Conservation (phyloP, 805 yeast species). For the Candida pini region DNA sequence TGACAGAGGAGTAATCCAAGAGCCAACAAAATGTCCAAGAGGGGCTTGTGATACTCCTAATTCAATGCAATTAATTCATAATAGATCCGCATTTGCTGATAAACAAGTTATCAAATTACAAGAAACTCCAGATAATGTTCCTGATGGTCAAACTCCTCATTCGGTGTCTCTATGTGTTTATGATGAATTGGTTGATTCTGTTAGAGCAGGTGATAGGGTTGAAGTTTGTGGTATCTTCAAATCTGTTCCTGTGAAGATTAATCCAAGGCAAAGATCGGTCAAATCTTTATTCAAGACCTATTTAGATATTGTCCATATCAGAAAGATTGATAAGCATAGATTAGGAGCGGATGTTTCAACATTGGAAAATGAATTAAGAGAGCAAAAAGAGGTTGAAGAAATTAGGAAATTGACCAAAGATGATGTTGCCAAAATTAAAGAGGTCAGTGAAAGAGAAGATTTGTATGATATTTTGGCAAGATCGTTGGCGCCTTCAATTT, state of each 20-base stretch:
- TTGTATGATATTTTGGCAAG: constrained; percentile 81
- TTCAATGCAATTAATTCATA: constrained; percentile 88
- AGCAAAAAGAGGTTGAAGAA: constrained; percentile 72
- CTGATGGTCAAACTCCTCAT: constrained; percentile 98
- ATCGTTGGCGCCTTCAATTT: constrained; percentile 95
- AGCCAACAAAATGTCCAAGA: constrained; percentile 92
- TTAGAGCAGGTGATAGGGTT: constrained; percentile 94
- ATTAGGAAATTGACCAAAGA: constrained; percentile 60
- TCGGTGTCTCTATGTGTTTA: constrained; percentile 89
- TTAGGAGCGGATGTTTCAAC: constrained; percentile 78
- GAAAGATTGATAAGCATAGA: constrained; percentile 76
- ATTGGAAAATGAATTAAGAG: constrained; percentile 49
- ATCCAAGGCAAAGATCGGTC: constrained; percentile 76
- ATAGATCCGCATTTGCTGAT: constrained; percentile 89
- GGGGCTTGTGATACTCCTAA: constrained; percentile 73
- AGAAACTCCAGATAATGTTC: constrained; percentile 78
- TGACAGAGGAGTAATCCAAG: constrained; percentile 90
- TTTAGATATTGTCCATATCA: constrained; percentile 88
- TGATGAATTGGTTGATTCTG: constrained; percentile 90
- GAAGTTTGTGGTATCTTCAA: constrained; percentile 95
- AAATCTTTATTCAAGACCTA: constrained; percentile 87
- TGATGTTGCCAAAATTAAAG: constrained; percentile 61
- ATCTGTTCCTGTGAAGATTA: constrained; percentile 85
- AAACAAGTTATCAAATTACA: constrained; percentile 92
- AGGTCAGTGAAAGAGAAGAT: constrained; percentile 63